Conservation (phyloP, 2,329 filamentous ascomycete genomes). For the Fusarium sp. region DNA sequence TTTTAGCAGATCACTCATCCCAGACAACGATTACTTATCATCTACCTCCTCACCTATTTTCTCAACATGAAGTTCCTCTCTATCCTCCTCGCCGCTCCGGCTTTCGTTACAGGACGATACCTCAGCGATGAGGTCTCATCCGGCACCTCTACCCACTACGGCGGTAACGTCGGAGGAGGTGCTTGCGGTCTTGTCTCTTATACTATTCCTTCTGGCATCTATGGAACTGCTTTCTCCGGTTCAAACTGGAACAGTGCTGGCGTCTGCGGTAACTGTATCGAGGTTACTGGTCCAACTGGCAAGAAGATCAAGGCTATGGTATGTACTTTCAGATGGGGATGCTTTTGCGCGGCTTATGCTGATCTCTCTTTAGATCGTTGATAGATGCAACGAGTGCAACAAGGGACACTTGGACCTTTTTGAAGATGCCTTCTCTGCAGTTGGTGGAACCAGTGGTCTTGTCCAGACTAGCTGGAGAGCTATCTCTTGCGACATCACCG, state of each 20-base stretch:
- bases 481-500: conserved; percentile 55
- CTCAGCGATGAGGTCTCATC: conserved; percentile 25
- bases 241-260: conserved; percentile 65
- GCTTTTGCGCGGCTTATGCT: too few relatives aligned
- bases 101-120: conserved; percentile 32
- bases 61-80: conserved; percentile 41
- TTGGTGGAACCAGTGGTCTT: conserved; percentile 52
- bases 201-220: conserved; percentile 67
- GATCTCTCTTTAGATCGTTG: too few relatives aligned
- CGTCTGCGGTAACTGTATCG: conserved; percentile 71
- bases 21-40: not conserved
- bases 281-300: conserved; percentile 67
- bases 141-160: conserved; percentile 60
- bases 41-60: not conserved
- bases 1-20: not conserved
- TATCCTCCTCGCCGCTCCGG: conserved; percentile 32
- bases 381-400: conserved; percentile 57
- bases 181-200: conserved; percentile 72
- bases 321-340: conserved; percentile 26
- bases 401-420: conserved; percentile 59
- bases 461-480: conserved; percentile 51
- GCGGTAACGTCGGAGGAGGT: conserved; percentile 67
- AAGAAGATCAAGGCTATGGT: conserved; percentile 71
- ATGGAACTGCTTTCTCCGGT: conserved; percentile 70
- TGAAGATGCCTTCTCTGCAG: conserved; percentile 53